phyloP scores from a whole-genome alignment of 768 basidiomycete genomes.

The Pisolithus sp. region DNA sequence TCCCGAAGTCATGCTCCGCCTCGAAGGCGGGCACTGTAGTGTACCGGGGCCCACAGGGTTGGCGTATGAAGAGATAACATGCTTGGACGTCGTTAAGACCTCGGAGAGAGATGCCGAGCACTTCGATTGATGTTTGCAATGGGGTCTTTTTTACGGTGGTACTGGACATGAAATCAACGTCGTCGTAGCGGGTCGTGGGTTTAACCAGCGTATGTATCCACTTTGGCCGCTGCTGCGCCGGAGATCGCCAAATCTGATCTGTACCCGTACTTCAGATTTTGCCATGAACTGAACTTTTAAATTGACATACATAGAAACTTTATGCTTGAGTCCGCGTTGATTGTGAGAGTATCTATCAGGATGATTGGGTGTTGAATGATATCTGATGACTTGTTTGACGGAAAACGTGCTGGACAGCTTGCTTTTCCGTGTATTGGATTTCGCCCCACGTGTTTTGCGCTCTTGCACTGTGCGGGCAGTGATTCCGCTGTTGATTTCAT shows the following conservation, averaged over 20 bases:
- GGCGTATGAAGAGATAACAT: conserved; percentile 6
- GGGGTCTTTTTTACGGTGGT: neutral
- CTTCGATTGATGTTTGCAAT: neutral
- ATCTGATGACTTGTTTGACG: conserved; percentile 1
- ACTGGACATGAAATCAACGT: neutral
- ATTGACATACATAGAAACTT: neutral
- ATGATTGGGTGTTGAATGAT: neutral
- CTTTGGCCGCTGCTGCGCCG: neutral
- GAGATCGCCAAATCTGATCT: neutral
- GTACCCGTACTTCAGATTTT: neutral
- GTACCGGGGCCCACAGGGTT: conserved; percentile 7
- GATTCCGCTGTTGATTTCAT: too few species aligned
- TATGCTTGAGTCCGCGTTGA: neutral
- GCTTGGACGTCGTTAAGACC: neutral
- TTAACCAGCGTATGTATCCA: neutral
- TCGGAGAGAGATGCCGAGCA: neutral
- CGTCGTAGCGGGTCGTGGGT: neutral
- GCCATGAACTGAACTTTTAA: neutral
- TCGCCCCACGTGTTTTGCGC: neutral
- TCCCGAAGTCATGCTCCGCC: conserved; percentile 25
- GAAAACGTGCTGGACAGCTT: neutral
- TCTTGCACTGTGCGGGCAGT: neutral
- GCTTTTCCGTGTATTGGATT: neutral
- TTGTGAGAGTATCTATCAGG: neutral
- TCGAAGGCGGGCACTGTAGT: conserved; percentile 14